Evolutionary conservation across 805 yeast genomes (phyloP), one percentile per base, ranked within the genome.

Genomic region (Hanseniaspora thailandica): DNA sequence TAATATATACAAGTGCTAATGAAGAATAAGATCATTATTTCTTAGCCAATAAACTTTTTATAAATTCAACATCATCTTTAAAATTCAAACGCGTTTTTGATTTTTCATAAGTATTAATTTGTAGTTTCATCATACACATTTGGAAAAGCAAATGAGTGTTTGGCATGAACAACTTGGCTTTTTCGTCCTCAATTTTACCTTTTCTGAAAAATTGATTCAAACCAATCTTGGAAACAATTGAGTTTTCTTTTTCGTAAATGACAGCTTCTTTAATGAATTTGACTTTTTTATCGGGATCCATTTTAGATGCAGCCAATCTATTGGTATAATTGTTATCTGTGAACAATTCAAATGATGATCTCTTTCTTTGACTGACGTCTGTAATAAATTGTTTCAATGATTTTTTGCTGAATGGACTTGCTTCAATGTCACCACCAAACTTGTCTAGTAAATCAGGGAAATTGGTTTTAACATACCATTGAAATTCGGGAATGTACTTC

Each of bases 401-500:
- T 3, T 40, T 13, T 23, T 9, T 40, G 5, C 40, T 48, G n/a
- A 48, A 48, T 17, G 52, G 47, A 19, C 52, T 41, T 10, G 15
- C 20, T 13, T 48, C 52, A 13, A 48, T 33, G 4, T 17, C 9
- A 2, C 30, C 34, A 2, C 53, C 53, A 34, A 40, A 41, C 3
- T 23, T n/a, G 2, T 25, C 22, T 6, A 49, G 34, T 5, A 50
- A 15, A 26, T 50, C 44, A 4, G 43, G 43, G 13, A 25, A 30
- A 8, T 43, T 31, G 15, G 12, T 30, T 1, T 9, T 39, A 8
- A 50, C 31, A 35, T 30, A 50, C 47, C 47, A 50, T 34, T 50
- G 54, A 12, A 43, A 50, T 17, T 50, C 54, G 5, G 28, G 19
- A 4, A 50, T 34, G 17, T 39, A 50, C 6, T 33, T n/a, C 1